These are phyloP conservation scores for Colletotrichum truncatum DNA, from an alignment of 2,329 filamentous ascomycete species.

Conservation along the genomic window DNA sequence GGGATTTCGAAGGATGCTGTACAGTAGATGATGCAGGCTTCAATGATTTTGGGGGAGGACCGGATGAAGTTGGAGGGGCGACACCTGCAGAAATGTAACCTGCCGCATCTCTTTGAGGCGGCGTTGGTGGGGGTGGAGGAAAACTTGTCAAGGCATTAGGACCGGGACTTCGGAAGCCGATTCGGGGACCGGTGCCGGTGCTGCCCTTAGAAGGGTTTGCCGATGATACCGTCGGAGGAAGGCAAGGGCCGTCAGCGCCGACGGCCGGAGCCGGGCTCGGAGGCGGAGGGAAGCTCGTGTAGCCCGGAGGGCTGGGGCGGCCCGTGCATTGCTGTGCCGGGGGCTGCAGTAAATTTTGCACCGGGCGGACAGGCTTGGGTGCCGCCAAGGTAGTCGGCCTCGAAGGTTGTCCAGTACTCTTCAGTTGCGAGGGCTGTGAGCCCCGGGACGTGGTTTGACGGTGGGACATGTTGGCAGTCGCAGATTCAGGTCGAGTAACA, in stretches of 20 bases:
- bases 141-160: slow-evolving; percentile 25
- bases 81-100: neutral
- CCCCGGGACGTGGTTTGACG: slow-evolving; percentile 4
- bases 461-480: slow-evolving; percentile 19
- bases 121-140: slow-evolving; percentile 19
- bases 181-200: neutral
- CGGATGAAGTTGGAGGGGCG: neutral
- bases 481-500: slow-evolving; percentile 5
- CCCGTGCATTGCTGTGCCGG: slow-evolving; percentile 13
- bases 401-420: neutral
- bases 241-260: neutral
- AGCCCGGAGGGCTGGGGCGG: neutral
- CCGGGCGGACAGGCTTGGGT: slow-evolving; percentile 18
- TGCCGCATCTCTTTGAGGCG: neutral
- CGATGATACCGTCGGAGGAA: neutral
- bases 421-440: slow-evolving; percentile 7
- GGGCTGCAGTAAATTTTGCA: neutral
- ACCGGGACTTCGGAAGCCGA: slow-evolving; percentile 12
- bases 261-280: slow-evolving; percentile 14
- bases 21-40: neutral
- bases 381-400: slow-evolving; percentile 11
- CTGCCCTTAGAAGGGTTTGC: neutral
- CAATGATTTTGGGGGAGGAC: neutral
- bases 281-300: slow-evolving; percentile 26
- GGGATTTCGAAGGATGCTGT: too few species aligned